These are phyloP conservation scores for Umbelopsis sp. DNA, from an alignment of 192 early-diverging fungal species.

Conservation along the genomic window DNA sequence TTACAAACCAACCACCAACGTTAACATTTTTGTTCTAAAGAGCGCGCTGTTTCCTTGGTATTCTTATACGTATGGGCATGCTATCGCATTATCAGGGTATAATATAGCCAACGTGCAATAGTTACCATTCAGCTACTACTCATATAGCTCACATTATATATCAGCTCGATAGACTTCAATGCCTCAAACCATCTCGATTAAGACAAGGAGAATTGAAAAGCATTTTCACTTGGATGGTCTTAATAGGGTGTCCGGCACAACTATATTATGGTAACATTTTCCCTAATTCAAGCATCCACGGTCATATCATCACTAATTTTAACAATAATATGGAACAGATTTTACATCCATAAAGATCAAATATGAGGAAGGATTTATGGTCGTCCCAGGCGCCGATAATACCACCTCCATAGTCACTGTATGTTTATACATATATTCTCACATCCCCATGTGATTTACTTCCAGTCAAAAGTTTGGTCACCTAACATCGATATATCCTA, in stretches of 20 bases:
- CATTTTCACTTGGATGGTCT: conserved; percentile 22
- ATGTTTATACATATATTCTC: background rate
- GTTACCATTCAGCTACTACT: background rate
- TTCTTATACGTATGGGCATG: conserved; percentile 7
- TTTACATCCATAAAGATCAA: conserved; percentile 23
- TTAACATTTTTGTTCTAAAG: background rate
- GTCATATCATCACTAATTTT: too few relatives aligned
- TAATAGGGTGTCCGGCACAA: conserved; percentile 19
- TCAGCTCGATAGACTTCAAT: conserved; percentile 27
- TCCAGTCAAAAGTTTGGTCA: background rate
- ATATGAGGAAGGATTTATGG: conserved; percentile 30
- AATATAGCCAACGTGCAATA: background rate
- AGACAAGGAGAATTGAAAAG: conserved; percentile 28
- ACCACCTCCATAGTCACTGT: background rate
- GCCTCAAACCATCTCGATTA: conserved; percentile 23
- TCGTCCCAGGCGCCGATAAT: background rate
- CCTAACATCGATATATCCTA: background rate
- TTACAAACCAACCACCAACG: background rate
- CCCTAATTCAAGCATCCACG: too few relatives aligned
- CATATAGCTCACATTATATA: background rate
- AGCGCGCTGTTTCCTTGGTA: background rate
- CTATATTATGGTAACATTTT: conserved; percentile 26
- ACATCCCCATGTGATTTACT: background rate
- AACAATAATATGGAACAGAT: conserved; percentile 1
- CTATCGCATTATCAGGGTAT: conserved; percentile 3